Percentiles rank a stretch among this genome's conserved stretches.
phyloP scores from a whole-genome alignment of 1,139 yeast species.

The Diutina catenulata region DNA sequence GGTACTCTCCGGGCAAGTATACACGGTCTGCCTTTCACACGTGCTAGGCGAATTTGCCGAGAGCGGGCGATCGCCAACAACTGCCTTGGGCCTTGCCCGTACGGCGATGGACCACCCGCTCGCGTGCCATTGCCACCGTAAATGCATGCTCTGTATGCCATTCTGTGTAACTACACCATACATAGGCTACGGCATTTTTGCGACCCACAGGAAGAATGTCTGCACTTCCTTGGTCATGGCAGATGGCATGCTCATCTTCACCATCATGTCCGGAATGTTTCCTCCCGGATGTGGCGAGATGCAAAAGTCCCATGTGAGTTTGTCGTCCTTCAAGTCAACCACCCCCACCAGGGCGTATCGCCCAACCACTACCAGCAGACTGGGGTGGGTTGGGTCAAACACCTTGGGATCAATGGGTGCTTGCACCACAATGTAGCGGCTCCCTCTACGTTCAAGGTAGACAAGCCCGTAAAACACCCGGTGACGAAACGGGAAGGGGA shows the following conservation, averaged over 20 bases:
- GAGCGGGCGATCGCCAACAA: no score
- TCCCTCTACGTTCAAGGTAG: background rate
- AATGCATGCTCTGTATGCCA: no score
- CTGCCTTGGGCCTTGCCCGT: no score
- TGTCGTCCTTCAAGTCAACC: background rate
- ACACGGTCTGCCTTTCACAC: no score
- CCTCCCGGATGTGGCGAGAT: background rate
- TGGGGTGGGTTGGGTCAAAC: no score
- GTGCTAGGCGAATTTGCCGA: no score
- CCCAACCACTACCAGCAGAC: no score
- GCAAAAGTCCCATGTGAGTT: background rate
- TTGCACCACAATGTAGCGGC: background rate
- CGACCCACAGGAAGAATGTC: conserved; percentile 1
- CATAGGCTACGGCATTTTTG: no score
- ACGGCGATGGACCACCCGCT: no score
- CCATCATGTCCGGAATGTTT: background rate
- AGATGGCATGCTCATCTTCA: background rate
- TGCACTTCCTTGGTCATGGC: background rate
- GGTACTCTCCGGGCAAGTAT: no score
- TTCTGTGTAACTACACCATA: no score
- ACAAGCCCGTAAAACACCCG: background rate
- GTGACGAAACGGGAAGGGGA: conserved; percentile 1
- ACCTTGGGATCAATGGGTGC: background rate
- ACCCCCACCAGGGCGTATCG: conserved; percentile 1
- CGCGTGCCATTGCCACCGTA: no score